Base-by-base conservation (phyloP, 495 filamentous ascomycete species). In the Penicillium coffeae region DNA sequence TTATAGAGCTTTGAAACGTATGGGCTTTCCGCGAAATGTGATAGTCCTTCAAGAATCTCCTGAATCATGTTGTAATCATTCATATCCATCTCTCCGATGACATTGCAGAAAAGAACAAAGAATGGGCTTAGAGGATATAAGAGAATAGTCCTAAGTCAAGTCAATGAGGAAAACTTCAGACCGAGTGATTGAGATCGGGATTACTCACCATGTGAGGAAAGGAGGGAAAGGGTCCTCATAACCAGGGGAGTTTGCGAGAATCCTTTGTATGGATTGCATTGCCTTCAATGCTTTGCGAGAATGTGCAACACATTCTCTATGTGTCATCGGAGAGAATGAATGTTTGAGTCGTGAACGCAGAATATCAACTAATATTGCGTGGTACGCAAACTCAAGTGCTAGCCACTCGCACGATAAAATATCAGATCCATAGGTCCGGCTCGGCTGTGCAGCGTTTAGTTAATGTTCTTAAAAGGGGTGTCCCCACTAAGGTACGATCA, bases 51-150 rank as follows among this genome's bases (percentile, higher is more conserved):
- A 2, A 41, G 60, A 34, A 67, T 59, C 0, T 54, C 32, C 33
- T 52, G 47, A n/a, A 64, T 54, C 2, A 67, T 52, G 27, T 45
- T 39, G 39, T 64, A 64, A 48, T 66, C 64, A 12, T 55, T 49
- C 13, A 43, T 37, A 36, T 64, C 56, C 8, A 60, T 8, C 16
- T 59, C 56, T 4, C 52, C 52, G 39, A 67, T 61, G 18, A 67
- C 58, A 40, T 67, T 60, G 45, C 61, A 67, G 42, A 67, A 61
- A 7, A 64, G 40, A 13, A 67, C 64, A 21, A 67, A 67, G 41
- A 67, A 67, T 6, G 64, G 52, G 43, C 52, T 62, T 6, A 62
- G 40, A 1, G 64, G 64, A 36, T 67, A 64, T 18, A 64, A 32
- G 8, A 60, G 51, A 1, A 67, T 30, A 19, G 64, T 64, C 61